Base-by-base conservation (phyloP, 371 early-diverging fungal genomes). In the Zancudomyces culisetae region DNA sequence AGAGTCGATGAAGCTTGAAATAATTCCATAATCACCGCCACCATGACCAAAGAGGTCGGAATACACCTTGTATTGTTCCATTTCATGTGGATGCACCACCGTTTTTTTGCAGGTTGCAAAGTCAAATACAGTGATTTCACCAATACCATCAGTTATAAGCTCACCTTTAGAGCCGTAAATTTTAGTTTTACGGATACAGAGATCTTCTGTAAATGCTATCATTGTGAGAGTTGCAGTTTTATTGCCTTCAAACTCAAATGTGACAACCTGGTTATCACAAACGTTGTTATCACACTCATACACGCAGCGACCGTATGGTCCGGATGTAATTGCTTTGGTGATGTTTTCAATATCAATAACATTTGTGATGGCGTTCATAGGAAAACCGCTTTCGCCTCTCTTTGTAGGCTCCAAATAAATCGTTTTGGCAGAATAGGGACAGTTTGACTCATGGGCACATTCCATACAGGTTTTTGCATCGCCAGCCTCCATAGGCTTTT, bases 231-330 rank as follows among this genome's bases (percentile, higher is more conserved):
- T 57, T 22, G 71, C 77, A 23, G 70, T 75, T 21, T 53, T 49
- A 42, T 66, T 70, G 52, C 61, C 65, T 41, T 63, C 64, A 53
- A 75, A 75, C 51, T 73, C 64, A 28, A 75, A 60, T 24, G 65
- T 75, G 6, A 75, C 75, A 6, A 73, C 71, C 45, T 79, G 77
- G 53, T 77, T 58, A 55, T 79, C 78, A 30, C 62, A 63, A 10
- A 79, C 79, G 53, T 79, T 73, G 45, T 79, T 79, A 61, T 75
- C 73, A 49, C 53, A 59, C 56, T 78, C 75, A 55, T 76, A 78
- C 12, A 78, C 78, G 50, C 79, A 79, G 15, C 57, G 52, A 15
- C 78, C 79, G 54, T 79, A 79, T 0, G 68, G 69, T 2, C 72
- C 77, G 43, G 24, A 62, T 42, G 50, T 46, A 3, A 77, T 56